Evolutionary conservation across 2,329 filamentous ascomycete species (phyloP), one percentile per base, ranked within the genome.

Genomic region (Rosellinia necatrix): DNA sequence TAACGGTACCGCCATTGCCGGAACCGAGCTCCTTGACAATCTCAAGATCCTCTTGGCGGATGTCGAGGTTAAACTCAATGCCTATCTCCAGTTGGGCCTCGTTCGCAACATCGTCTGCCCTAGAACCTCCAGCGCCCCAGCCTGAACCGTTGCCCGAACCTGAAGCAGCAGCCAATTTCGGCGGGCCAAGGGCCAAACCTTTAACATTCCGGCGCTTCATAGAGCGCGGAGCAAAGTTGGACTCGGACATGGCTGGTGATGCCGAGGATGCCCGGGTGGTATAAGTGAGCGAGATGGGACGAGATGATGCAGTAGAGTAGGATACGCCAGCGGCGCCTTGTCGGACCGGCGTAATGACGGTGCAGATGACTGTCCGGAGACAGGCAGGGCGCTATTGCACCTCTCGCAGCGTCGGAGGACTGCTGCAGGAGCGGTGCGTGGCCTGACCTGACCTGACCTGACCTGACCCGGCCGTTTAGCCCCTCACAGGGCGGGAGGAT

Each of bases 171-270:
- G 85, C 78, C 46, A 84, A 79, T 60, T 91, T 91, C 37, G 91
- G 88, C 42, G 89, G 82, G 21, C 89, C 86, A 71, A 99, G 81
- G 64, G 92, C 92, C 47, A 99, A 87, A 32, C 92, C 93, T 79
- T 97, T 97, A 75, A 96, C 89, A 74, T 99, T 99, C 85, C 97
- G 97, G 81, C 93, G 89, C 87, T 97, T 97, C 87, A 99, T 89
- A 60, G 94, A 96, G 75, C 84, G 84, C 75, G 83, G 83, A 61
- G 83, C 82, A 66, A 87, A 86, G 29, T 56, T 62, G 42, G 76
- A 70, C 68, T 87, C 84, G 66, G 81, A 81, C 85, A 88, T 88
- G 71, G 63, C 73, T 72, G 66, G 61, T 52, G 57, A 49, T 49
- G 53, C 50, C 30, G 59, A 34, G 51, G 43, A 47, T 22, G 41